Base-by-base conservation (phyloP, 2,329 filamentous ascomycete genomes). In the Celoporthe dispersa region DNA sequence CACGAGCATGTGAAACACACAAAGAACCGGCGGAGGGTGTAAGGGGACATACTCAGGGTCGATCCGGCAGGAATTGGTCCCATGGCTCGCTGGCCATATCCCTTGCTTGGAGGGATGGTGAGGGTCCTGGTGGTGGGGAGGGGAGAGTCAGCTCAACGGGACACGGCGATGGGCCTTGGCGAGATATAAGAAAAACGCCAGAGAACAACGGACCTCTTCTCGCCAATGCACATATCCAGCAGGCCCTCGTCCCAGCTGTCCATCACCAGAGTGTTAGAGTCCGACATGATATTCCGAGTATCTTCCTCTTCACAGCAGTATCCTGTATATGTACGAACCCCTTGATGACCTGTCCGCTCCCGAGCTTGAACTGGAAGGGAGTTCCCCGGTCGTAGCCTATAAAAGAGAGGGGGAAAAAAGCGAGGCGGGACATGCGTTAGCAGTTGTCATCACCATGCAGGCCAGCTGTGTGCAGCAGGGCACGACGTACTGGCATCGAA, bases 211-310 rank as follows among this genome's bases (percentile, higher is more conserved):
- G 76, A 84, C 86, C 87, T 88, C 86, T 94, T 95, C 86, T 98
- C 95, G 73, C 96, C 95, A 75, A 97, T 92, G 82, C 96, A 98
- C 94, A 98, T 98, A 78, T 93, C 93, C 67, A 96, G 76, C 53
- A 98, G 87, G 64, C 95, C 95, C 79, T 97, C 82, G 76, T 98
- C 95, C 95, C 94, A 98, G 78, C 91, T 93, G 72, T 60, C 68
- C 33, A 35, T 14, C 19, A 22, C 53, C 73, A n/a, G 25, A 75
- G 76, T 75, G 76, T 74, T 57, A 70, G 71, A 44, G 64, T 16
- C 63, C 64, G 31, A 37, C 37, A 44, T 62, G 12, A 5, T 35
- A 19, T 53, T 16, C 37, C 6, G 37, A 16, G 19, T 39, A 6
- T 16, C 19, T 53, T 33, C 35, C 31, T 60, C 11, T 28, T 44